Evolutionary conservation across 208 protist species (phyloP), one percentile per base, ranked within the genome.

Genomic region (Leishmania braziliensis): DNA sequence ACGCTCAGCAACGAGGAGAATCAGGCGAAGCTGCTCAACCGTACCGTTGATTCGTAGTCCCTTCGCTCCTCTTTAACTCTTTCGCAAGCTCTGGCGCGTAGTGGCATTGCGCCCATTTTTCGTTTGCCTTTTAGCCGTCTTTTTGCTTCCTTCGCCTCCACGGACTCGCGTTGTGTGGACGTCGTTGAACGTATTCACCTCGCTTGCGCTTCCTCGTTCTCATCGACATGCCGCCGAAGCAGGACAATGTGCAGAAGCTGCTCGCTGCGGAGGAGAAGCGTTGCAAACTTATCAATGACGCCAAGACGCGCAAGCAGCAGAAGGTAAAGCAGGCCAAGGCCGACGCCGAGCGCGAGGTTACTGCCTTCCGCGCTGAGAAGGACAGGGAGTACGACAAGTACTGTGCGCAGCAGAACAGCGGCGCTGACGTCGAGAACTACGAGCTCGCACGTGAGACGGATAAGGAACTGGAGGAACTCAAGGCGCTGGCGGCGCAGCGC

Each of bases 161-260:
- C 36, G 5, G 60, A 36, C 60, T 36, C 23, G 60, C 23, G 23
- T 66, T n/a, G n/a, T 39, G 29, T 14, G 60, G 9, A n/a, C 60
- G n/a, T 36, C 36, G n/a, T 66, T n/a, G 10, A n/a, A 5, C 29
- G 60, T 66, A 12, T 5, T 3, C 60, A 39, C 29, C n/a, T 39
- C n/a, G 23, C 56, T 26, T 62, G 36, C 36, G 36, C 36, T 2
- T 39, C 36, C 36, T 39, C 36, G 36, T 39, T 39, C 36, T 39
- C 36, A 39, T 39, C 36, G 36, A 39, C 36, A 39, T 97, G 94
- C 87, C 90, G 18, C 92, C 94, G 56, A 95, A 95, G 81, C 90
- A 95, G 78, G 92, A 97, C 85, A 97, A 97, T 76, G 94, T 97
- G 51, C 94, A 97, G 86, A 92, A 92, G 79, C 92, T 97, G 36